These are phyloP conservation scores for Dillenia suffruticosa DNA, from an alignment of 164 flowering plant genomes.

Conservation along the genomic window DNA sequence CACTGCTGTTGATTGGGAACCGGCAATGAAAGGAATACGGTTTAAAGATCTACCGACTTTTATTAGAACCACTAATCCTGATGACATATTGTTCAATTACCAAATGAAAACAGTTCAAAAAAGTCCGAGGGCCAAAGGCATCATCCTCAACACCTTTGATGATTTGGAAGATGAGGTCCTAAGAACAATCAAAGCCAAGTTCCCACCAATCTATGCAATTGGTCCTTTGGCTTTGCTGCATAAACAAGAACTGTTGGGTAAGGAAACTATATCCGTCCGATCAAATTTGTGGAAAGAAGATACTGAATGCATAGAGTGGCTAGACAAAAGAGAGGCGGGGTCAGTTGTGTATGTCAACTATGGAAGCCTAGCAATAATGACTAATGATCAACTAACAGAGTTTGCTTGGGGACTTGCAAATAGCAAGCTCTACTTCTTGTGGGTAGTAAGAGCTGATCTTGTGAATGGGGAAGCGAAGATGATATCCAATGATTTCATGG, in stretches of 20 bases:
- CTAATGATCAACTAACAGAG: constrained; percentile 1
- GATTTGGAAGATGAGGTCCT: no score
- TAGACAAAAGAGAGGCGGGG: not conserved
- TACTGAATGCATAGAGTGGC: no score
- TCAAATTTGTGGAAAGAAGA: no score
- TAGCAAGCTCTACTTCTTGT: constrained; percentile 1
- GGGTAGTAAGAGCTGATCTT: constrained; percentile 8
- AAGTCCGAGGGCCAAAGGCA: no score
- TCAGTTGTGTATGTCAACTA: constrained; percentile 2
- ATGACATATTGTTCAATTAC: constrained; percentile 8
- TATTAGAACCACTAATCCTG: constrained; percentile 3
- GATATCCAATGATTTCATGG: constrained; percentile 1
- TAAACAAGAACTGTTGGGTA: no score
- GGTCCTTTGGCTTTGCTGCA: no score
- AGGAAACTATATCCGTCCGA: no score
- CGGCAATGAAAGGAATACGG: not conserved
- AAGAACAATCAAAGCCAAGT: no score
- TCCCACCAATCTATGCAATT: no score
- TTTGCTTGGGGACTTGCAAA: constrained; percentile 10
- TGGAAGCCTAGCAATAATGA: not conserved
- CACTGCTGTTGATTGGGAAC: no score
- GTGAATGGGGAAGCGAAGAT: not conserved
- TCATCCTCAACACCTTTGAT: no score
- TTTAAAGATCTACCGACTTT: constrained; percentile 11
- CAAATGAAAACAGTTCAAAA: not conserved